Conservation (phyloP, 352 stramenopile species). For the Globisporangium okanoganense region DNA sequence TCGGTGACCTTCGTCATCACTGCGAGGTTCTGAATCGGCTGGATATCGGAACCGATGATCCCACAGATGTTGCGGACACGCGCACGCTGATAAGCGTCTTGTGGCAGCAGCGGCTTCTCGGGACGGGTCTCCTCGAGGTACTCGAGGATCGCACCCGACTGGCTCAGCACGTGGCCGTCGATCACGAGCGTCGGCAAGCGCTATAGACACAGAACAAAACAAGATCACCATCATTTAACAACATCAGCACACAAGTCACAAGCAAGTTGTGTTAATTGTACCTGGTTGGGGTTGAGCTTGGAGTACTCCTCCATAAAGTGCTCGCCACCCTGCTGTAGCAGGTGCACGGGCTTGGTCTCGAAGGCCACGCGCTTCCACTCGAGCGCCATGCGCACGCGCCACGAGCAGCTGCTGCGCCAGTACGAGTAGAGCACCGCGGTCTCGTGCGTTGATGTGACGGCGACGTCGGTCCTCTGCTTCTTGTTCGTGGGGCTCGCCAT, state of each 20-base stretch:
- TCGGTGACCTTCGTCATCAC: slow-evolving; percentile 56
- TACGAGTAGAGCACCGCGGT: slow-evolving; percentile 75
- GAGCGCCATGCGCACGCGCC: slow-evolving; percentile 87
- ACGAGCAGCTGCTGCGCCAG: slow-evolving; percentile 88
- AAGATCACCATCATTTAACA: not conserved
- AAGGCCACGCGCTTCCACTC: slow-evolving; percentile 85
- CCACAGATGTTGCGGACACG: slow-evolving; percentile 86
- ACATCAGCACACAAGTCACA: not conserved
- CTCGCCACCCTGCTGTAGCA: slow-evolving; percentile 56
- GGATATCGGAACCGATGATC: slow-evolving; percentile 89
- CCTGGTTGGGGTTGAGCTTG: slow-evolving; percentile 70
- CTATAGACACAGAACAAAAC: slow-evolving; percentile 15
- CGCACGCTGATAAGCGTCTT: slow-evolving; percentile 57
- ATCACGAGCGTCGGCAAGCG: slow-evolving; percentile 82
- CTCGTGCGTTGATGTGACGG: not conserved
- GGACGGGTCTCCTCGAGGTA: slow-evolving; percentile 89
- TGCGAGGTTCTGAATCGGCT: slow-evolving; percentile 89
- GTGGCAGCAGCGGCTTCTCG: slow-evolving; percentile 63
- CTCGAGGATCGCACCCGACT: slow-evolving; percentile 91
- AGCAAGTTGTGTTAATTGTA: no score
- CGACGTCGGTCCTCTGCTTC: not conserved
- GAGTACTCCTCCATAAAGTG: slow-evolving; percentile 47
- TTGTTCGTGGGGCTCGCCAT: slow-evolving; percentile 13
- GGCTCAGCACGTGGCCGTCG: slow-evolving; percentile 59
- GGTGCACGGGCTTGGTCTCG: slow-evolving; percentile 71